Base-by-base conservation (phyloP, 768 basidiomycete species). In the Tremella fuciformis region DNA sequence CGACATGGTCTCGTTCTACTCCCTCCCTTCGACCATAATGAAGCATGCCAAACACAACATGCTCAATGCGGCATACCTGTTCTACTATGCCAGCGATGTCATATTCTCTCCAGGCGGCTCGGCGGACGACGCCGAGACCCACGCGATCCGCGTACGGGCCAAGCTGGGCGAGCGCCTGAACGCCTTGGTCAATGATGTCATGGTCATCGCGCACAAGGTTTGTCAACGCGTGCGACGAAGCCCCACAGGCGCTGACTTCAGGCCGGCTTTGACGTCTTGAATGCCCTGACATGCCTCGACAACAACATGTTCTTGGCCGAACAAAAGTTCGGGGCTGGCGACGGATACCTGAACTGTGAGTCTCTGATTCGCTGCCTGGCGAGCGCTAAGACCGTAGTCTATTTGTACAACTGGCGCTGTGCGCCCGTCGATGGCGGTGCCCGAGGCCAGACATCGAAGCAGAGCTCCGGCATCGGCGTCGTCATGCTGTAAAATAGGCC, bases 1-100 rank as follows among this genome's bases (percentile, higher is more conserved):
- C 1, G 96, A 99, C 78, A 88, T 93, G 72, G 87, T 97, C 78
- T 93, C 94, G 8, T 94, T 98, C 80, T 99, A 96, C 77, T 89
- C 89, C 13, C 84, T 99, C 21, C 94, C 96, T 0, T 98, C 94
- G 3, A 88, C 91, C 1, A 85, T 98, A 60, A 90, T 98, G 73
- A 83, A 84, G 53, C 85, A 84, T 65, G 61, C 81, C n/a, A 88
- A 86, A 64, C 73, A 91, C 71, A 81, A 82, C 18, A 69, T 84
- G 25, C 83, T 99, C 40, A 86, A 99, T 65, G 94, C 93, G 0
- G 94, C 91, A 11, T 99, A 98, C 78, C 81, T 97, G 21, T 98
- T 84, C 77, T 98, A 97, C 79, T 98, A 98, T 71, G 96, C 91
- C 18, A 87, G 88, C 7, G 86, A 88, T 51, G 81, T 80, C 3